phyloP scores from a whole-genome alignment of 208 protist species.

The Polymyxa betae region DNA sequence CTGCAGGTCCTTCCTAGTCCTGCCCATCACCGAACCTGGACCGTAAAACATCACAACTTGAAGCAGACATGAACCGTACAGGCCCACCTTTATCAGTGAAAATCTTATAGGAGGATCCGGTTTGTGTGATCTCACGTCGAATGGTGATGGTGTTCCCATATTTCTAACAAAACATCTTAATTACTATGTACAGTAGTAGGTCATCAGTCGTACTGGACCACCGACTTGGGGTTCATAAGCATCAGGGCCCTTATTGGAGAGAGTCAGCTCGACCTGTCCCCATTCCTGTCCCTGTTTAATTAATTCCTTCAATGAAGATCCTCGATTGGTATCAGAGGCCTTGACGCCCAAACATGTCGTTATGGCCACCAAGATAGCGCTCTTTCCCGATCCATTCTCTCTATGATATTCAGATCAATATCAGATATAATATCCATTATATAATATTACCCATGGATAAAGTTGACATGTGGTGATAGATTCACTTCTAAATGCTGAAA shows the following conservation, averaged over 20 bases:
- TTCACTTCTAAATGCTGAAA: constrained; percentile 36
- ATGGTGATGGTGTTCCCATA: constrained; percentile 47
- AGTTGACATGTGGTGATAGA: constrained; percentile 51
- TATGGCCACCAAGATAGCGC: constrained; percentile 49
- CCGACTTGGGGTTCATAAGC: neutral
- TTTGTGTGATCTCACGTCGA: neutral
- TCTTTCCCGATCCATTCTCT: constrained; percentile 56
- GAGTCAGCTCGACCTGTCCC: neutral
- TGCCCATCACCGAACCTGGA: neutral
- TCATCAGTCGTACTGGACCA: neutral
- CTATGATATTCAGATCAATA: neutral
- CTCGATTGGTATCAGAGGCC: constrained; percentile 36
- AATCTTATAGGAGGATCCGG: neutral
- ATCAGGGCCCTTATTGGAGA: neutral
- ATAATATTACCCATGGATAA: constrained; percentile 57
- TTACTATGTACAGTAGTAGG: neutral
- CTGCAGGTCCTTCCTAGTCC: constrained; percentile 51
- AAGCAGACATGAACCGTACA: neutral
- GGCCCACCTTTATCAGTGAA: neutral
- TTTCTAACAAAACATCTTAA: neutral
- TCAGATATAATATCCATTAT: neutral
- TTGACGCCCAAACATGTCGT: constrained; percentile 32
- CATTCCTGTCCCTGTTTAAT: neutral
- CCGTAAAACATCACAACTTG: neutral
- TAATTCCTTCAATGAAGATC: constrained; percentile 44